A percentile compares a stretch with the other conserved stretches of the same genome.
Evolutionary conservation across 1,139 yeast genomes (phyloP).

Genomic region (Debaryomyces udenii): DNA sequence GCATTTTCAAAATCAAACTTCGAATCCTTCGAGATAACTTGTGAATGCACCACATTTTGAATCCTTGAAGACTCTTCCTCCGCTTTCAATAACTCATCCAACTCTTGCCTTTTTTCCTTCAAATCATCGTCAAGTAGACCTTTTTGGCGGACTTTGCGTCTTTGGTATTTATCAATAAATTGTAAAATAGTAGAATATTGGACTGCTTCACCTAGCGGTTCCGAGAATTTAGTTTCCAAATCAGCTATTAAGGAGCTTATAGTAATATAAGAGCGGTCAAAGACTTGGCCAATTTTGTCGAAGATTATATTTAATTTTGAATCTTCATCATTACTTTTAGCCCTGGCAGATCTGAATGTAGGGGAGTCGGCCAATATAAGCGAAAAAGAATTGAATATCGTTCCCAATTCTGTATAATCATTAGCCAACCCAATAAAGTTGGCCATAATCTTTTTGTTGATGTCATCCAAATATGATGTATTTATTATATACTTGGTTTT

Average conservation of each 20-base stretch:
- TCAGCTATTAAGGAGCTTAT: slow-evolving; percentile 70
- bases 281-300: slow-evolving; percentile 79
- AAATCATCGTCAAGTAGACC: slow-evolving; percentile 60
- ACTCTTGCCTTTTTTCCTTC: slow-evolving; percentile 44
- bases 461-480: slow-evolving; percentile 60
- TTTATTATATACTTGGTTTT: slow-evolving; percentile 23
- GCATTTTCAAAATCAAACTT: slow-evolving; percentile 33
- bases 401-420: slow-evolving; percentile 73
- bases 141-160: slow-evolving; percentile 68
- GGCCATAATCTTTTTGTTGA: slow-evolving; percentile 65
- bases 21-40: slow-evolving; percentile 28
- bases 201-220: slow-evolving; percentile 82
- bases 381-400: slow-evolving; percentile 72
- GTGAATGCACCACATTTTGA: slow-evolving; percentile 35
- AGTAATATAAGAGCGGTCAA: slow-evolving; percentile 70
- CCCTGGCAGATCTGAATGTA: slow-evolving; percentile 21
- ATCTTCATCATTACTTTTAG: slow-evolving; percentile 24
- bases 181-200: slow-evolving; percentile 72
- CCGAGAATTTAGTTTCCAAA: slow-evolving; percentile 74
- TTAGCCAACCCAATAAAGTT: slow-evolving; percentile 64
- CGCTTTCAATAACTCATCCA: slow-evolving; percentile 42
- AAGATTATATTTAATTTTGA: slow-evolving; percentile 43
- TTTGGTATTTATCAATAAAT: slow-evolving; percentile 68
- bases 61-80: slow-evolving; percentile 45
- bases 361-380: slow-evolving; percentile 55